Conservation (phyloP, 306 rosid species). For the Lupinus albus region DNA sequence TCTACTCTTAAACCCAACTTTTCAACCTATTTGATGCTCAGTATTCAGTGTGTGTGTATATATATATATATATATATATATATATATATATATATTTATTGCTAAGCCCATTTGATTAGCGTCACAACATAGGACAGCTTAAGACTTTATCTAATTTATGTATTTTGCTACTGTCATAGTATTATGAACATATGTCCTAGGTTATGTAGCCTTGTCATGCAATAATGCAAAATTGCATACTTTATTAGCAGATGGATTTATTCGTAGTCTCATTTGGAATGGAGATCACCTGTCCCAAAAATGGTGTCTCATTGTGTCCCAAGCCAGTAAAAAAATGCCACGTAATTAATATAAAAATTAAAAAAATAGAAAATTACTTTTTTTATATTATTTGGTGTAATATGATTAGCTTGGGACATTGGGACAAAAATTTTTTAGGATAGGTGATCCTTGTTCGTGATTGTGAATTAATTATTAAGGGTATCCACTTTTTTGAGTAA, state of each 20-base stretch:
- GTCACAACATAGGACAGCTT: not conserved
- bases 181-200: not conserved
- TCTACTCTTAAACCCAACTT: not conserved
- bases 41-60: not conserved
- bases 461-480: not conserved
- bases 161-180: not conserved
- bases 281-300: too few relatives aligned
- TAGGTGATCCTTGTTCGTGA: too few relatives aligned
- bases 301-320: too few relatives aligned
- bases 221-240: not conserved
- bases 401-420: too few relatives aligned
- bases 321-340: too few relatives aligned
- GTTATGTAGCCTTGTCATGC: slow-evolving; percentile 2
- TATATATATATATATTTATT: too few relatives aligned
- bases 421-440: too few relatives aligned
- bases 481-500: too few relatives aligned
- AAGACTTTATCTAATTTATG: not conserved
- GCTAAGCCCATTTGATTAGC: not conserved
- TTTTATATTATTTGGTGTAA: too few relatives aligned
- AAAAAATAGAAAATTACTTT: too few relatives aligned
- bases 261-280: not conserved
- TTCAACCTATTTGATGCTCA: not conserved
- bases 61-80: too few relatives aligned
- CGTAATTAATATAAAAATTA: too few relatives aligned
- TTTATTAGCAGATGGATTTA: not conserved